Base-by-base conservation (phyloP, 2,329 filamentous ascomycete species). In the Dendrostoma leiphaemia region DNA sequence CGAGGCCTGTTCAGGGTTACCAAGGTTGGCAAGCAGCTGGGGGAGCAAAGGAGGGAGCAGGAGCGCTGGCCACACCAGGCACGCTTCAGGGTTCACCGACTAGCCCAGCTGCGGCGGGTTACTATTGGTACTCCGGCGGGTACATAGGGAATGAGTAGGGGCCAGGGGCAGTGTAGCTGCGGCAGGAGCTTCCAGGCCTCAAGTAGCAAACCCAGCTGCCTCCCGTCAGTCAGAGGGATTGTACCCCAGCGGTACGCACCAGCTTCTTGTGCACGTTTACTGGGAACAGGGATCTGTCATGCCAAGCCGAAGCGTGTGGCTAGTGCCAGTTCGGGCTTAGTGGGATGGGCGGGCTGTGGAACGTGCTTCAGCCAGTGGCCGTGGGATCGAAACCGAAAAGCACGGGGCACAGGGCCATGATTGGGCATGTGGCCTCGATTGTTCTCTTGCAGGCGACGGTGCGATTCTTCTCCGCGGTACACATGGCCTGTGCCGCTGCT, bases 11-110 rank as follows among this genome's bases (percentile, higher is more conserved):
- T n/a, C n/a, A n/a, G n/a, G n/a, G n/a, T n/a, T n/a, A n/a, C n/a
- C n/a, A n/a, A n/a, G n/a, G n/a, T n/a, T n/a, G n/a, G n/a, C n/a
- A n/a, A n/a, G n/a, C n/a, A n/a, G n/a, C n/a, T 31, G 3, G 15
- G n/a, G 34, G 5, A 32, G 12, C 21, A 35, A 48, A 37, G 51
- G 44, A 47, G 50, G 50, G 19, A 48, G 26, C 44, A 47, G 31
- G 31, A 17, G 32, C 28, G 29, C 29, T 34, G 24, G 3, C n/a
- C 32, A n/a, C 34, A 15, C 34, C 17, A 37, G 34, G 34, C 34
- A 37, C 34, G n/a, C n/a, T n/a, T n/a, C n/a, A 45, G 10, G 15
- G 19, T 23, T 15, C 21, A 37, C 44, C 13, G 44, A n/a, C n/a
- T n/a, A n/a, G 44, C 26, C 28, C 12, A 19, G 15, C 44, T 15